Conservation (phyloP, 768 basidiomycete species). For the Lentinula lateritia region DNA sequence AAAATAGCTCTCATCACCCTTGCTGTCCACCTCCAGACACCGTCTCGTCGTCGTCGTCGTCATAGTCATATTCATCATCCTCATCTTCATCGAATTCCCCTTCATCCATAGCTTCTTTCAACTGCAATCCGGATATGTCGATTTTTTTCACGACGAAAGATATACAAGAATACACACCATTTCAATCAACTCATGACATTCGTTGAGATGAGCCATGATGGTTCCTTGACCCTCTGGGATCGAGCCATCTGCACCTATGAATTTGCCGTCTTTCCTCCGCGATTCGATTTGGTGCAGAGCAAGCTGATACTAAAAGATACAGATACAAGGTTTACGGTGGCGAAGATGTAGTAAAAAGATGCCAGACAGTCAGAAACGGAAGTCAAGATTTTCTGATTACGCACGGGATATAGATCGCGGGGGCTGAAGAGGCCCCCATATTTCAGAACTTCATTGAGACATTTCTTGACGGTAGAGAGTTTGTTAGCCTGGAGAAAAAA, state of each 20-base stretch:
- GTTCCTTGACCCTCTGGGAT: constrained; percentile 97
- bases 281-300: constrained; percentile 94
- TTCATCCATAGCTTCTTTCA: constrained; percentile 82
- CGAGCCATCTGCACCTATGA: constrained; percentile 79
- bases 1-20: background rate
- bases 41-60: constrained; percentile 6
- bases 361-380: background rate
- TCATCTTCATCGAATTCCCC: constrained; percentile 52
- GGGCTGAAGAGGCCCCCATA: constrained; percentile 92
- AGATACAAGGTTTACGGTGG: constrained; percentile 1
- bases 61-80: constrained; percentile 24
- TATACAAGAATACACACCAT: constrained; percentile 53
- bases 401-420: constrained; percentile 88
- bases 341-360: background rate
- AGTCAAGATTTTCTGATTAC: constrained; percentile 20
- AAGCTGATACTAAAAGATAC: constrained; percentile 69
- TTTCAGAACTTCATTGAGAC: constrained; percentile 91
- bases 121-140: constrained; percentile 19
- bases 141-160: background rate
- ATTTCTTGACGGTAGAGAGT: constrained; percentile 93
- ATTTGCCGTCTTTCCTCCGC: constrained; percentile 89
- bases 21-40: constrained; percentile 1
- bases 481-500: constrained; percentile 74
- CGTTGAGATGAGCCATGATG: constrained; percentile 91
- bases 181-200: constrained; percentile 93